Evolutionary conservation across 2,329 filamentous ascomycete genomes (phyloP), one percentile per base, ranked within the genome.

Genomic region (Fusarium beomiforme): DNA sequence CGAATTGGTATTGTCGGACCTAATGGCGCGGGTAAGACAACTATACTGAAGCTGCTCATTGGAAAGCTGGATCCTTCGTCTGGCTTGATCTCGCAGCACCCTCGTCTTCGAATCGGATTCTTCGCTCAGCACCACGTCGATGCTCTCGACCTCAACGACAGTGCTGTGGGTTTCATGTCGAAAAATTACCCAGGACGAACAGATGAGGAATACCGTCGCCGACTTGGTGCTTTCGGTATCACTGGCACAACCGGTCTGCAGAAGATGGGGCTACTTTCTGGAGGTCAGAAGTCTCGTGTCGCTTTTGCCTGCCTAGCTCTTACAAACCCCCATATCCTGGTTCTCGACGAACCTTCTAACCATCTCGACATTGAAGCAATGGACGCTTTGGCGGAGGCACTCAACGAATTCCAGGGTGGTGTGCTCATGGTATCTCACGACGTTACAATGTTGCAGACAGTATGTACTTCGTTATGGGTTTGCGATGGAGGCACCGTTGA

Each of bases 391-490:
- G 91, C 93, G 8, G 90, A 92, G 33, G 96, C 96, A 19, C 85
- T 99, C 75, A 88, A 90, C 75, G 89, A 91, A 71, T 99, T 98
- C 84, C 89, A 97, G 83, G 96, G 96, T 68, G 96, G 96, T 80
- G 95, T 99, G 60, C 85, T 99, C 77, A 98, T 99, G 94, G 96
- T 99, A 62, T 97, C 93, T 78, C 96, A 99, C 92, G 96, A 99
- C 80, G 96, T 99, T 58, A 98, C 96, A 2, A 98, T 99, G 94
- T 82, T 99, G 81, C 94, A 97, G 85, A 97, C 93, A 57, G 96
- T 99, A 39, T 99, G 96, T 83, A 96, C 87, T 54, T 96, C 91
- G 79, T 84, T 99, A 78, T 99, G 96, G 96, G 95, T 99, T 70
- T 99, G 96, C 79, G 96, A 99, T 80, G 87, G 92, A 64, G 96